Percentiles rank a stretch among this genome's conserved stretches.
Evolutionary conservation across 2,329 filamentous ascomycete species (phyloP).

Genomic region (Macrophomina tecta): DNA sequence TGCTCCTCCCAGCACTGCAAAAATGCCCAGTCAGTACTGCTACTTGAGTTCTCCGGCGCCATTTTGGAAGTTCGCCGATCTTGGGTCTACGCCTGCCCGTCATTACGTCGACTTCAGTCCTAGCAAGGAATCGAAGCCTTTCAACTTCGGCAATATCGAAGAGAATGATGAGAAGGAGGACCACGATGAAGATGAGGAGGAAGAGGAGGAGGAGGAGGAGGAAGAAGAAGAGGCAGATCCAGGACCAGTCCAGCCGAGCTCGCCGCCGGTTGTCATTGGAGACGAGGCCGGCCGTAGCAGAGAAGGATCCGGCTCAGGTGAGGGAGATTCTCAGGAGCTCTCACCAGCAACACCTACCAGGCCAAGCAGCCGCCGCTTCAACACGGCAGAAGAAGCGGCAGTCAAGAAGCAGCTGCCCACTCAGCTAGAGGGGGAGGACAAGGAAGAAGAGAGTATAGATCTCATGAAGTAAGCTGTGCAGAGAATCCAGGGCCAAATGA

Average conservation of each 20-base stretch:
- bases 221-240: slow-evolving; percentile 33
- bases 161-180: slow-evolving; percentile 38
- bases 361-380: slow-evolving; percentile 28
- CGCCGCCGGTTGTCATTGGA: slow-evolving; percentile 44
- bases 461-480: slow-evolving; percentile 52
- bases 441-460: slow-evolving; percentile 55
- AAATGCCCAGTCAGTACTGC: slow-evolving; percentile 83
- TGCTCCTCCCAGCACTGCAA: slow-evolving; percentile 79
- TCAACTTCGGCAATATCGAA: slow-evolving; percentile 31
- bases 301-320: slow-evolving; percentile 23
- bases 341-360: slow-evolving; percentile 25
- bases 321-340: slow-evolving; percentile 25
- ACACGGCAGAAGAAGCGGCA: slow-evolving; percentile 24
- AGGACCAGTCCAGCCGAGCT: slow-evolving; percentile 42
- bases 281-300: slow-evolving; percentile 37
- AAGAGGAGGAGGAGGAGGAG: slow-evolving; percentile 31
- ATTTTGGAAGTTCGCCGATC: slow-evolving; percentile 86
- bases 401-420: slow-evolving; percentile 27
- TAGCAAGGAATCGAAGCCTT: slow-evolving; percentile 40
- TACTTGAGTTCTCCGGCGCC: slow-evolving; percentile 84
- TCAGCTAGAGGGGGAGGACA: slow-evolving; percentile 43
- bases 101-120: slow-evolving; percentile 42
- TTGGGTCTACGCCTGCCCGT: slow-evolving; percentile 72
- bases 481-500: neutral
- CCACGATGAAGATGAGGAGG: slow-evolving; percentile 37